Evolutionary conservation across 345 rosid genomes (phyloP).

Genomic region (Sapria himalayana): DNA sequence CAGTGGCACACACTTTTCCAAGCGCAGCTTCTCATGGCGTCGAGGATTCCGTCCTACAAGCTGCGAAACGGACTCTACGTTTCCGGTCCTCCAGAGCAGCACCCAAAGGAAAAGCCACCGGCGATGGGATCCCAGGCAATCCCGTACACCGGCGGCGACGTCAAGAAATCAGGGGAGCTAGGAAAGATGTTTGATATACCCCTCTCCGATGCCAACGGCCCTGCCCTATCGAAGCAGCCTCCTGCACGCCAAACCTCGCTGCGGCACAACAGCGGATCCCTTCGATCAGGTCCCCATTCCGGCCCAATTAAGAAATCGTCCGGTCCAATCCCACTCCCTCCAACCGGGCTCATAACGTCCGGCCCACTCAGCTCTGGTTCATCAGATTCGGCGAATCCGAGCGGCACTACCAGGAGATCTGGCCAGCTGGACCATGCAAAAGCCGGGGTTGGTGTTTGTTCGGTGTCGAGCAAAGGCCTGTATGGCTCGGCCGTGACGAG

Average conservation of each 20-base stretch:
- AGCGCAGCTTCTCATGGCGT: no score
- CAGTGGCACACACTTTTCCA: no score
- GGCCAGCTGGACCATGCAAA: constrained; percentile 33
- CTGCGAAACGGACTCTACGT: constrained; percentile 64
- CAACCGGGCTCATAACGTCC: constrained; percentile 89
- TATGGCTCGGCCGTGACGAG: constrained; percentile 77
- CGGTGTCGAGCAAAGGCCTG: constrained; percentile 25
- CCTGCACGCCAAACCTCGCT: constrained; percentile 48
- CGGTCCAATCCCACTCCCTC: constrained; percentile 56
- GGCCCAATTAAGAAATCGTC: constrained; percentile 50
- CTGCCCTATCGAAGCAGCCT: constrained; percentile 17
- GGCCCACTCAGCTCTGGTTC: constrained; percentile 39
- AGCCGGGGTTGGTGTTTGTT: constrained; percentile 6
- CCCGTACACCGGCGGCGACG: constrained; percentile 83
- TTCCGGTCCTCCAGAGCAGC: constrained; percentile 55
- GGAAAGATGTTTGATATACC: constrained; percentile 91
- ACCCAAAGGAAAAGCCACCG: constrained; percentile 45
- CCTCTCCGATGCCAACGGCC: constrained; percentile 14
- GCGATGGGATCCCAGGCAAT: constrained; percentile 62
- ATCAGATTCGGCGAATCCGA: constrained; percentile 7
- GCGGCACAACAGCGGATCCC: constrained; percentile 61
- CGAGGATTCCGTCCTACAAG: constrained; percentile 73
- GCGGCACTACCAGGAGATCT: constrained; percentile 30
- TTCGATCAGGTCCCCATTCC: constrained; percentile 59
- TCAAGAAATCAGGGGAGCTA: constrained; percentile 85